Conservation (phyloP, 2,329 filamentous ascomycete genomes). For the Fusarium chlamydosporum region DNA sequence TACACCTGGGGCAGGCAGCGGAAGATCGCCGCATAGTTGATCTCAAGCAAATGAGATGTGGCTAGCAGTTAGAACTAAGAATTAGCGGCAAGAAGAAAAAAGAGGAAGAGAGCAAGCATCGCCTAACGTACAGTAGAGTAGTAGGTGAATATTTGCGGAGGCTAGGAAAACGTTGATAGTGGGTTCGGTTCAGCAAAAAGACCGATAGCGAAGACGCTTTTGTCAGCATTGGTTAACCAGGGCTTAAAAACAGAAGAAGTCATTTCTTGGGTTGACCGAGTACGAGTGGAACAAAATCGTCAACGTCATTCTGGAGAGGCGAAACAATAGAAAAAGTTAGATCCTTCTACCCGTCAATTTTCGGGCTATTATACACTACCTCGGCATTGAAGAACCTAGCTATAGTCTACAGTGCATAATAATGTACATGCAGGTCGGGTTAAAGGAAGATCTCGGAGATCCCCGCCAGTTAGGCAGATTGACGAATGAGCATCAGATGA, state of each 20-base stretch:
- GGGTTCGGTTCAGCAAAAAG: neutral
- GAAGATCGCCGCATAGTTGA: slow-evolving; percentile 12
- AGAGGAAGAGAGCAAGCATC: neutral
- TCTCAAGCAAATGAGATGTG: neutral
- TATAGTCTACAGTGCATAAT: neutral
- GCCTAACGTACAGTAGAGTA: no score
- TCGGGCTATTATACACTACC: neutral
- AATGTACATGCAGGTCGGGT: slow-evolving; percentile 5
- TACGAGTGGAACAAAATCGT: neutral
- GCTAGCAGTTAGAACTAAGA: neutral
- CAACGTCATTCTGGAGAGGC: neutral
- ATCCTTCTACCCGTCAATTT: neutral
- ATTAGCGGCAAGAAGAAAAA: neutral
- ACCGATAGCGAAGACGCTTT: neutral
- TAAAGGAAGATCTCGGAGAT: slow-evolving; percentile 31
- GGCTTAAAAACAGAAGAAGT: neutral
- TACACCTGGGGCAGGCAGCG: neutral
- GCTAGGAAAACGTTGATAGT: slow-evolving; percentile 1
- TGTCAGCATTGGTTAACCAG: neutral
- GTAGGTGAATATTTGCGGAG: neutral
- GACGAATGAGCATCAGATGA: slow-evolving; percentile 15
- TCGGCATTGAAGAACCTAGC: neutral
- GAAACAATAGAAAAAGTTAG: neutral
- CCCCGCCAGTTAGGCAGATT: slow-evolving; percentile 11
- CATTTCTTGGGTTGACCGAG: neutral